Base-by-base conservation (phyloP, 2,329 filamentous ascomycete species). In the Fusarium phyllophilum region DNA sequence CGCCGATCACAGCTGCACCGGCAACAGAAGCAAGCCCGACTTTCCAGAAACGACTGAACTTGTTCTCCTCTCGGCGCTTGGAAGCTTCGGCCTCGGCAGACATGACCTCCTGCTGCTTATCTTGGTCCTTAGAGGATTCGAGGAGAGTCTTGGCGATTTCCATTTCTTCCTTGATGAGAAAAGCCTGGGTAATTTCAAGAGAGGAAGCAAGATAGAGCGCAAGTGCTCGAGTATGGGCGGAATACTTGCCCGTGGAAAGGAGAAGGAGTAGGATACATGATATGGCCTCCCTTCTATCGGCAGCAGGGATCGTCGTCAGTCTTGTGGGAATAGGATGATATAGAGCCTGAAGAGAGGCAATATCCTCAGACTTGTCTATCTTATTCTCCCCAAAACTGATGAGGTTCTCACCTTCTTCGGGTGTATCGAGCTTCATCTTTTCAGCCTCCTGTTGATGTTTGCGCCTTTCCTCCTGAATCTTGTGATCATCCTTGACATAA, bases 21-120 rank as follows among this genome's bases (percentile, higher is more conserved):
- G 94, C 95, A 0, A 97, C 94, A 14, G 93, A 94, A 0, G 95
- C 96, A 33, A 98, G 86, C 0, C 95, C 94, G 26, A 98, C 94
- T 80, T 97, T 98, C 94, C 94, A 97, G 80, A 93, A 93, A 14
- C 95, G 87, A 26, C 89, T 87, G 14, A 88, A 84, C 75, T 93
- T 90, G 62, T 92, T 93, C 67, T 93, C 89, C 72, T 95, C 91
- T 20, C 88, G 88, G 61, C 92, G 90, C 79, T 93, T 93, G 78
- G 92, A 89, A 0, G 91, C 91, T 80, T 96, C 94, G 3, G 91
- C 89, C 69, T 95, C 93, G 2, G 93, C 93, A 1, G 91, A 92
- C 85, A 97, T 92, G 49, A 78, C 74, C 29, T 87, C 70, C 71
- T 80, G 79, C 70, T 81, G 74, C 68, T 80, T 78, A 14, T 83